These are phyloP conservation scores for Ormosia semicastrata DNA, from an alignment of 306 rosid species.

Conservation along the genomic window DNA sequence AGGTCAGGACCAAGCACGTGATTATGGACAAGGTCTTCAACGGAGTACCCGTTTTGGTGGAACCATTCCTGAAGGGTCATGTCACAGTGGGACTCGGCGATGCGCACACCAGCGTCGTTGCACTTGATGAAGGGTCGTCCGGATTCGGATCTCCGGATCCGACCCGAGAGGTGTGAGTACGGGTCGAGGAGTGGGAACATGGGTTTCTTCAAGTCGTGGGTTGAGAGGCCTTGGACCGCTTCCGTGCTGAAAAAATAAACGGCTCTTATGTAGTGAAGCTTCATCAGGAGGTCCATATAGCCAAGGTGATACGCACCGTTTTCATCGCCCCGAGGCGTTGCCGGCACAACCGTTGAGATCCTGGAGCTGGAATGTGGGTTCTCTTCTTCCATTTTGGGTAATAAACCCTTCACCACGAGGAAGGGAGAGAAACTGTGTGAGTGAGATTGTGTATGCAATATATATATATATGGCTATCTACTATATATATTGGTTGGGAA, in stretches of 20 bases:
- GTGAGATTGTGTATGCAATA: neutral
- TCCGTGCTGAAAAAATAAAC: slow-evolving; percentile 50
- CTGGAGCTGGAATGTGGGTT: neutral
- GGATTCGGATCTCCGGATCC: slow-evolving; percentile 42
- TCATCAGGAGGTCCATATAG: slow-evolving; percentile 55
- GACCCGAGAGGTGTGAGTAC: slow-evolving; percentile 44
- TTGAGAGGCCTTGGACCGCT: slow-evolving; percentile 42
- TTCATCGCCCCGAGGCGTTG: slow-evolving; percentile 26
- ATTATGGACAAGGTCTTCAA: slow-evolving; percentile 30
- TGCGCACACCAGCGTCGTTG: slow-evolving; percentile 72
- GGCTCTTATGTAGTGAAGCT: slow-evolving; percentile 68
- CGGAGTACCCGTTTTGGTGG: slow-evolving; percentile 17
- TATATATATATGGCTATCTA: neutral
- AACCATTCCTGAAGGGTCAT: slow-evolving; percentile 46
- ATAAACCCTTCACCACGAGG: neutral
- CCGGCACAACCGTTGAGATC: slow-evolving; percentile 70
- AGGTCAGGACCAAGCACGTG: slow-evolving; percentile 70
- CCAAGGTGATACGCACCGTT: slow-evolving; percentile 25
- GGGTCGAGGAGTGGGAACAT: slow-evolving; percentile 46
- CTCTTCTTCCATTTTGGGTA: neutral
- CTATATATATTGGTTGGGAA: neutral
- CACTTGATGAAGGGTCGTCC: slow-evolving; percentile 60
- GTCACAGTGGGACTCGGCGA: slow-evolving; percentile 46
- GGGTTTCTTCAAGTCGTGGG: slow-evolving; percentile 47
- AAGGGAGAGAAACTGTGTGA: neutral